Evolutionary conservation across 1,139 yeast species (phyloP).

Genomic region (Diutina catenulata): DNA sequence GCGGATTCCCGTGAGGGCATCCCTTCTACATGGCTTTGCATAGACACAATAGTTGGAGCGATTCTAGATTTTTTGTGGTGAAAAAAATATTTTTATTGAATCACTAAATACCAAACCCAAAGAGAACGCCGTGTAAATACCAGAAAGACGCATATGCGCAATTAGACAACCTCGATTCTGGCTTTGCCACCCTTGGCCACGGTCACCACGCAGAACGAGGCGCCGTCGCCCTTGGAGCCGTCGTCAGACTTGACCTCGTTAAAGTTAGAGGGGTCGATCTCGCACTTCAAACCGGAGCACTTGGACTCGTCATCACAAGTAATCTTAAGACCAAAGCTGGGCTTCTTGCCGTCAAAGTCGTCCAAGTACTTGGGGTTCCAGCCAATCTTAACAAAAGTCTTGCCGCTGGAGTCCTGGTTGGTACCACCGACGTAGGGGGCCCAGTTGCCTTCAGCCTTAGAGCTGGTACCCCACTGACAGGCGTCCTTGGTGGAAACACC

Average conservation of each 20-base stretch:
- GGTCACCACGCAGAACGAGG: slow-evolving; percentile 72
- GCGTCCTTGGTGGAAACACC: slow-evolving; percentile 70
- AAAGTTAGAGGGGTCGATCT: slow-evolving; percentile 59
- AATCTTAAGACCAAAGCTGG: slow-evolving; percentile 61
- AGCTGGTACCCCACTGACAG: slow-evolving; percentile 72
- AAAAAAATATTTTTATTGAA: too few relatives aligned
- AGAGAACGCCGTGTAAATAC: too few relatives aligned
- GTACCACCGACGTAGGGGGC: slow-evolving; percentile 90
- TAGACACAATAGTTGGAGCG: too few relatives aligned
- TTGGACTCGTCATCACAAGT: slow-evolving; percentile 56
- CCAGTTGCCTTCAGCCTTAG: slow-evolving; percentile 76
- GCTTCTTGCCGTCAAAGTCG: slow-evolving; percentile 42
- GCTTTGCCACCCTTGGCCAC: slow-evolving; percentile 56
- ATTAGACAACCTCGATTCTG: slow-evolving; percentile 61
- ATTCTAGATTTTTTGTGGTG: too few relatives aligned
- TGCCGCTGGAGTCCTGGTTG: slow-evolving; percentile 55
- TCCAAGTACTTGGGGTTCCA: slow-evolving; percentile 84
- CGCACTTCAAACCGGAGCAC: slow-evolving; percentile 70
- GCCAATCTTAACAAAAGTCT: slow-evolving; percentile 73
- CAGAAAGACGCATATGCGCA: too few relatives aligned
- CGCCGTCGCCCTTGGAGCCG: slow-evolving; percentile 48
- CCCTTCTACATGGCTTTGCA: too few relatives aligned
- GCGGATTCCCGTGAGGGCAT: too few relatives aligned
- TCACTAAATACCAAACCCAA: too few relatives aligned
- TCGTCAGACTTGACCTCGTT: slow-evolving; percentile 45